Evolutionary conservation across 345 rosid genomes (phyloP).

Genomic region (Dovyalis caffra): DNA sequence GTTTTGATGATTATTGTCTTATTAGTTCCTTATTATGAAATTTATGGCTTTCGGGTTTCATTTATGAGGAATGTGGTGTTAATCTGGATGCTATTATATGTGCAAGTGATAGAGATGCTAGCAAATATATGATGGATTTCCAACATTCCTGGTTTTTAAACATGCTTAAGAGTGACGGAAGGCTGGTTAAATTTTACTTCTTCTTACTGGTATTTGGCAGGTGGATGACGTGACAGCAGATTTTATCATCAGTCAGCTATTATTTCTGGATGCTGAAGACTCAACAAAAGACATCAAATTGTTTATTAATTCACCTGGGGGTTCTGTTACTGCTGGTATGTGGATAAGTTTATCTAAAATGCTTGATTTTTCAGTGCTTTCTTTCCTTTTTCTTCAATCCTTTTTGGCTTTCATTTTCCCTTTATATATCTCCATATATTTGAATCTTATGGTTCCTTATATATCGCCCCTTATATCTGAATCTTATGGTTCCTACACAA

Average conservation of each 20-base stretch:
- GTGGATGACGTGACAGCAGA: constrained; percentile 88
- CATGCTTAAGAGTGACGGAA: background rate
- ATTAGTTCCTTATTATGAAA: background rate
- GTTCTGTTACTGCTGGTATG: constrained; percentile 86
- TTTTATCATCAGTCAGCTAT: constrained; percentile 83
- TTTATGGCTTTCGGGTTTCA: background rate
- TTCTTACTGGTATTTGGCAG: constrained; percentile 36
- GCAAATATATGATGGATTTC: background rate
- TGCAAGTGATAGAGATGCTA: background rate
- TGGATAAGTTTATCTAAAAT: background rate
- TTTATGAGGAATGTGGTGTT: background rate
- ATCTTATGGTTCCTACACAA: background rate
- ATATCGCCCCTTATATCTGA: background rate
- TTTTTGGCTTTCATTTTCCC: background rate
- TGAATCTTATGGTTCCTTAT: background rate
- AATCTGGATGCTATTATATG: background rate
- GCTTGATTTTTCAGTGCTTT: background rate
- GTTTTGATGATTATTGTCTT: background rate
- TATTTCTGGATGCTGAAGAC: constrained; percentile 85
- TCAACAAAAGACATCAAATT: constrained; percentile 69
- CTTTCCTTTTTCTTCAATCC: too few species aligned
- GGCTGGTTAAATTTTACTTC: background rate
- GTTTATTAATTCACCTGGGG: constrained; percentile 93
- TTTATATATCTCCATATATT: background rate
- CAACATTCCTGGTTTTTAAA: background rate